Evolutionary conservation across 345 rosid genomes (phyloP), one percentile per base, ranked within the genome.

Genomic region (Eutrema heterophyllum): DNA sequence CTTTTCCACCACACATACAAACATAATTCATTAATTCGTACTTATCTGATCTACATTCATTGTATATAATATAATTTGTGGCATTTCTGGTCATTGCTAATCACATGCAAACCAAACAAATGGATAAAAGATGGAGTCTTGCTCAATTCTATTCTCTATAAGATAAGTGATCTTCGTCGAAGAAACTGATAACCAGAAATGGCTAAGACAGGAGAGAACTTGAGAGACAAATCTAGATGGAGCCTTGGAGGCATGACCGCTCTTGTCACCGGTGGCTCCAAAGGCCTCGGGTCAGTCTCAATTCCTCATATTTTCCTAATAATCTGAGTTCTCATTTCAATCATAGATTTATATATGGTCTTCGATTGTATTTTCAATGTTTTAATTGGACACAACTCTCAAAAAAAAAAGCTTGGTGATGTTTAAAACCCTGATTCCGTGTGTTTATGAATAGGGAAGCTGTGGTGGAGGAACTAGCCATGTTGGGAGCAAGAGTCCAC

Each of bases 101-200:
- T 48, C 70, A 65, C 1, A 35, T 3, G 32, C 59, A 29, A 59
- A 32, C 11, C 0, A 15, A 12, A n/a, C n/a, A 13, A 72, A 71
- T 71, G 75, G 79, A 72, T 29, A 64, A 55, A 26, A 81, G 84
- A 70, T 86, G 87, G 90, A 77, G 81, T 56, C n/a, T 57, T 45
- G n/a, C 15, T 45, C 24, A 5, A 32, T 69, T 4, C 8, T 55
- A 29, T 69, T 55, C 16, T 57, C 26, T 58, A 46, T 36, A 70
- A 58, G 12, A 70, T 29, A 12, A 26, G 30, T 49, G 51, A n/a
- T 50, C 15, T 70, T 36, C 41, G 9, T 50, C 16, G 29, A 49
- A 15, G 40, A 71, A 27, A 70, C 29, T 48, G 6, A 26, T 48
- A 61, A 21, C 59, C 4, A 39, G 3, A 52, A 41, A 52, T 58